phyloP scores from a whole-genome alignment of 306 rosid species.

The barrel medic (Medicago truncatula) region DNA sequence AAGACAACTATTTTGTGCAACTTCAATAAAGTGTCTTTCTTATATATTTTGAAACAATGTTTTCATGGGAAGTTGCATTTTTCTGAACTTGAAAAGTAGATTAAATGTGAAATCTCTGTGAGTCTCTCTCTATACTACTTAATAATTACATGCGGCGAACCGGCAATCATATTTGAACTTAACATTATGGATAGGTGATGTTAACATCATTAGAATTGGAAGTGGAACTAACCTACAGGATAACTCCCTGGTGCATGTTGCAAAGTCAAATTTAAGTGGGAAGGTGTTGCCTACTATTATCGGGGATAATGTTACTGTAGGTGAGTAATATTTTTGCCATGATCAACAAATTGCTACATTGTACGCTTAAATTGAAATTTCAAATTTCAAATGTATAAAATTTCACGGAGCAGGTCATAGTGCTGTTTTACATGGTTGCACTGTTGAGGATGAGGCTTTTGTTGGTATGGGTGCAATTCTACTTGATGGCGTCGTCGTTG shows the following conservation, averaged over 20 bases:
- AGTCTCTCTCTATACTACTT: not conserved
- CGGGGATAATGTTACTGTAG: slow-evolving; percentile 89
- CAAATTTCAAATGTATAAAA: slow-evolving; percentile 1
- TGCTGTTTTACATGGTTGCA: slow-evolving; percentile 92
- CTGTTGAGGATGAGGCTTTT: slow-evolving; percentile 92
- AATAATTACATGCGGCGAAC: not conserved
- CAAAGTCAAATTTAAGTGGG: slow-evolving; percentile 84
- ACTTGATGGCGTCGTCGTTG: slow-evolving; percentile 89
- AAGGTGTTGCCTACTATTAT: slow-evolving; percentile 89
- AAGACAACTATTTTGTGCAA: not conserved
- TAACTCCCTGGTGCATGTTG: slow-evolving; percentile 94
- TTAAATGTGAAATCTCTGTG: slow-evolving; percentile 10
- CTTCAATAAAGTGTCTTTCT: slow-evolving; percentile 15
- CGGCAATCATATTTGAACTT: not conserved
- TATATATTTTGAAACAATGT: not conserved
- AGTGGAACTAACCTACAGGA: slow-evolving; percentile 95
- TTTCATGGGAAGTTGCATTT: slow-evolving; percentile 23
- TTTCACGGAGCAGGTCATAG: slow-evolving; percentile 70
- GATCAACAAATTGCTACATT: slow-evolving; percentile 24
- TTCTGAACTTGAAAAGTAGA: slow-evolving; percentile 3
- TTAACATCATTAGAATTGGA: slow-evolving; percentile 85
- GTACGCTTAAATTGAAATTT: not conserved
- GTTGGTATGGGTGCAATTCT: slow-evolving; percentile 91
- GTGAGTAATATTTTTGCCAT: slow-evolving; percentile 54
- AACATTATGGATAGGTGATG: slow-evolving; percentile 67